phyloP scores from a whole-genome alignment of 176 grass and related monocot genomes.

The Themeda triandra region DNA sequence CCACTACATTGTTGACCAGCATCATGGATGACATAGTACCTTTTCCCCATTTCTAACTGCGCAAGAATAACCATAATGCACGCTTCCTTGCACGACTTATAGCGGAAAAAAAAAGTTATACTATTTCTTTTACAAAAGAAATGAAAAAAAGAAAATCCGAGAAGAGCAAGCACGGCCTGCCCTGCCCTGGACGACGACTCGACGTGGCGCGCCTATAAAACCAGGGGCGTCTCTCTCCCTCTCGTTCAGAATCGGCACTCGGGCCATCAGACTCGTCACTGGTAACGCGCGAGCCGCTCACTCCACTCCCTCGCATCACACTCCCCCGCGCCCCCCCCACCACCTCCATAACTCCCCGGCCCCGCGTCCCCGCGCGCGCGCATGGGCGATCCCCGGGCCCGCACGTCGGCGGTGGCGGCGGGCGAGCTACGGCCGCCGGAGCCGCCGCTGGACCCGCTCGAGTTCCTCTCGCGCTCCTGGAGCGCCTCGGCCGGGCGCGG shows the following conservation, averaged over 20 bases:
- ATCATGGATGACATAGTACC: too few species aligned
- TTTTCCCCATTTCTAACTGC: too few species aligned
- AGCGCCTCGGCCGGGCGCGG: constrained; percentile 54
- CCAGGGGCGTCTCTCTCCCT: not conserved
- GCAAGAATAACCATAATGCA: too few species aligned
- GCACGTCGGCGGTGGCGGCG: not conserved
- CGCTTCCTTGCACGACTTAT: too few species aligned
- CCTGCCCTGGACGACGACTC: too few species aligned
- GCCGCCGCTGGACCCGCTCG: constrained; percentile 67
- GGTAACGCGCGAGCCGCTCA: constrained; percentile 2
- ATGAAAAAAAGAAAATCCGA: too few species aligned
- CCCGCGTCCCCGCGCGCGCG: not conserved
- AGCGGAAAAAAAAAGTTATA: too few species aligned
- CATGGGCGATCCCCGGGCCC: constrained; percentile 45
- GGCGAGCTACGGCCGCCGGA: constrained; percentile 54
- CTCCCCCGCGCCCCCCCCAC: not conserved
- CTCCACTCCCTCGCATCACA: not conserved
- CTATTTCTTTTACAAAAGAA: too few species aligned
- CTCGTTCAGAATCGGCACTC: not conserved
- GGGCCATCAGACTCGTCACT: not conserved
- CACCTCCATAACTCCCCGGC: not conserved
- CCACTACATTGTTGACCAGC: not conserved
- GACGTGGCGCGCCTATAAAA: not conserved
- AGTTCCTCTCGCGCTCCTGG: constrained; percentile 93
- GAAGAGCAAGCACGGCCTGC: too few species aligned